Conservation (phyloP, 2,329 filamentous ascomycete genomes). For the Curvularia spicifera region DNA sequence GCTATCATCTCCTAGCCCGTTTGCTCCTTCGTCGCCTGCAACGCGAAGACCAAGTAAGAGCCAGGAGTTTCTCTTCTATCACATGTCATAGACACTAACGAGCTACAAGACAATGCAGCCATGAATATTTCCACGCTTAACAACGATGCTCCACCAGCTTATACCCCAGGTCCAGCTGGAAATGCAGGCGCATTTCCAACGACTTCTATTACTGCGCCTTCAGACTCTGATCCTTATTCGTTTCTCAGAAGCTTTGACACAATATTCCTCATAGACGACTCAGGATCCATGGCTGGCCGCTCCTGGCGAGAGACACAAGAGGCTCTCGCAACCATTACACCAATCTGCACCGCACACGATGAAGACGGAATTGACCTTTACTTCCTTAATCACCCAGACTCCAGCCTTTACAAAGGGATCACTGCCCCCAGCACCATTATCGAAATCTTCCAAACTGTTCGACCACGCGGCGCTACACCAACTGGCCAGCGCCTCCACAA, state of each 20-base stretch:
- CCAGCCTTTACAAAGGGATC: constrained; percentile 70
- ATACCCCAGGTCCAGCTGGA: constrained; percentile 42
- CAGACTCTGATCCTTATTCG: constrained; percentile 65
- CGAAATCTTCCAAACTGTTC: constrained; percentile 72
- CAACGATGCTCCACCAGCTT: constrained; percentile 53
- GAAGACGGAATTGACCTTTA: constrained; percentile 86
- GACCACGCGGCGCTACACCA: constrained; percentile 71
- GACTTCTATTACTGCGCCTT: constrained; percentile 12
- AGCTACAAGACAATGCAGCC: constrained; percentile 31
- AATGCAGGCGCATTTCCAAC: constrained; percentile 9
- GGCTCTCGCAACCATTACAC: constrained; percentile 75
- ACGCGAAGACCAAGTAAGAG: constrained; percentile 50
- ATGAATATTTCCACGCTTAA: constrained; percentile 38
- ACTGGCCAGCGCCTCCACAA: constrained; percentile 73
- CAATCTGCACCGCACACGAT: constrained; percentile 81
- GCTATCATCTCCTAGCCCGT: constrained; percentile 25
- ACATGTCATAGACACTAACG: constrained; percentile 5
- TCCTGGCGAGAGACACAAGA: constrained; percentile 76
- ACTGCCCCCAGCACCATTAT: constrained; percentile 64
- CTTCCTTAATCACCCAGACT: constrained; percentile 78
- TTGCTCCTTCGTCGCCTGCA: constrained; percentile 34
- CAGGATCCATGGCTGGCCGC: constrained; percentile 80
- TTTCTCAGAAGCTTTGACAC: constrained; percentile 86
- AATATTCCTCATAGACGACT: constrained; percentile 89
- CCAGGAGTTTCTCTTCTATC: background rate